Evolutionary conservation across 495 filamentous ascomycete genomes (phyloP).

Genomic region (Podospora fimiseda): DNA sequence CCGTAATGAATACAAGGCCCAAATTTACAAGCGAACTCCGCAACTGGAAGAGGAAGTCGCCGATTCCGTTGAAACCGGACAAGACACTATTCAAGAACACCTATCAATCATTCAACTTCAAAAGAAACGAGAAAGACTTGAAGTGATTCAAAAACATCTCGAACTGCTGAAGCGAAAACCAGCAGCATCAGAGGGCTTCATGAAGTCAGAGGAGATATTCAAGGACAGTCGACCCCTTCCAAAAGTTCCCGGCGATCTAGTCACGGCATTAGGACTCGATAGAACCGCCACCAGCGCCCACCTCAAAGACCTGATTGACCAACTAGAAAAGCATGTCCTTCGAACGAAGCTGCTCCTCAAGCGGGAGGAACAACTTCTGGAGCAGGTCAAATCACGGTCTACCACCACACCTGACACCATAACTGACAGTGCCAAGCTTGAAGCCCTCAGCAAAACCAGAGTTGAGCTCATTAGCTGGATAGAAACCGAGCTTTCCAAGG

Average conservation of each 20-base stretch:
- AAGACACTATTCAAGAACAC: slow-evolving; percentile 42
- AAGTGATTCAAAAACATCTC: slow-evolving; percentile 39
- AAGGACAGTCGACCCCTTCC: slow-evolving; percentile 39
- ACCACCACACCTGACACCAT: slow-evolving; percentile 24
- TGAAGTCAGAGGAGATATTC: slow-evolving; percentile 40
- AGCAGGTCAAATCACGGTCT: slow-evolving; percentile 45
- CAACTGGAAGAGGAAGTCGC: slow-evolving; percentile 9
- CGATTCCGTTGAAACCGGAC: not conserved
- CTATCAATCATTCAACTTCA: slow-evolving; percentile 43
- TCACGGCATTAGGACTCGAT: slow-evolving; percentile 35
- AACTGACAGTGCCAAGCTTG: slow-evolving; percentile 34
- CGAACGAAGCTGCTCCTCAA: slow-evolving; percentile 56
- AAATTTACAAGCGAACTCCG: slow-evolving; percentile 15
- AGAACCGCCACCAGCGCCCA: slow-evolving; percentile 25
- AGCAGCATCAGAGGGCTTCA: slow-evolving; percentile 42
- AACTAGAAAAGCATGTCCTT: slow-evolving; percentile 59
- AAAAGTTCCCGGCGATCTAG: slow-evolving; percentile 41
- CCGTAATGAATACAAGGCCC: slow-evolving; percentile 39
- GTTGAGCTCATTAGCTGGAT: slow-evolving; percentile 68
- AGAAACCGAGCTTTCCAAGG: slow-evolving; percentile 56
- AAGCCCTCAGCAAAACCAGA: slow-evolving; percentile 49
- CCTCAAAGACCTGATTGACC: slow-evolving; percentile 48
- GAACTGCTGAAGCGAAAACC: slow-evolving; percentile 49
- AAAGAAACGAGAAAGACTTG: slow-evolving; percentile 48
- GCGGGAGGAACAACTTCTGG: slow-evolving; percentile 55